phyloP scores from a whole-genome alignment of 2,329 filamentous ascomycete genomes.

The Aspergillus quadrilineatus region DNA sequence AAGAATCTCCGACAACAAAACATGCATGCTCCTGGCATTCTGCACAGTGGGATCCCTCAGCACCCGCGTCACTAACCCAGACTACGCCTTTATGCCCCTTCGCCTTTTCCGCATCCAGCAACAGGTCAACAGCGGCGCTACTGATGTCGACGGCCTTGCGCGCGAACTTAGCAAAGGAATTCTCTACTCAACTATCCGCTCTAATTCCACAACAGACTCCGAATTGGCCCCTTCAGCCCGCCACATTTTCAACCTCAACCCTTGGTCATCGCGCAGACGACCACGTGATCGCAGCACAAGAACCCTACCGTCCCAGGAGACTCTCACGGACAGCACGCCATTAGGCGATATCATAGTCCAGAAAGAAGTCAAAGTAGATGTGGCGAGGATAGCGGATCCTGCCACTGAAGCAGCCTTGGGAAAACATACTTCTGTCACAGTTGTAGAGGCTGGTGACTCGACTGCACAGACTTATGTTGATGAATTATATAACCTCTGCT shows the following conservation, averaged over 20 bases:
- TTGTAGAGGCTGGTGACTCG: conserved; percentile 28
- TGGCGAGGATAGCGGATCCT: conserved; percentile 29
- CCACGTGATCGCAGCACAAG: not conserved
- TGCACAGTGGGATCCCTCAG: conserved; percentile 64
- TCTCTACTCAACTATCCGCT: conserved; percentile 40
- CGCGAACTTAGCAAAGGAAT: conserved; percentile 63
- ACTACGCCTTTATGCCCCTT: conserved; percentile 61
- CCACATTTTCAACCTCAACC: conserved; percentile 16
- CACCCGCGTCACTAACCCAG: conserved; percentile 50
- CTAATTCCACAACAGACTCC: conserved; percentile 25
- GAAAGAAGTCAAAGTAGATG: conserved; percentile 61
- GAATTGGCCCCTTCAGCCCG: conserved; percentile 23
- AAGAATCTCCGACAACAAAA: conserved; percentile 31
- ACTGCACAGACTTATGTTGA: conserved; percentile 47
- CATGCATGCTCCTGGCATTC: conserved; percentile 54
- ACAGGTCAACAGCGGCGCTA: conserved; percentile 56
- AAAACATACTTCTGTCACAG: conserved; percentile 24
- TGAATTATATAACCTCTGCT: conserved; percentile 44
- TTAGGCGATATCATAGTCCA: conserved; percentile 63
- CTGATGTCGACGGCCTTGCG: conserved; percentile 60
- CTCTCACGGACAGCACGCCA: conserved; percentile 20
- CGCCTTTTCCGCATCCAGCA: conserved; percentile 67
- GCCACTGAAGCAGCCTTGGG: conserved; percentile 17
- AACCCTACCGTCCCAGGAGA: conserved; percentile 20
- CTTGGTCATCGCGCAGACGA: conserved; percentile 24